Percentiles rank a stretch among this genome's conserved stretches.
phyloP scores from a whole-genome alignment of 2,329 filamentous ascomycete species.

The Alternaria sp. region DNA sequence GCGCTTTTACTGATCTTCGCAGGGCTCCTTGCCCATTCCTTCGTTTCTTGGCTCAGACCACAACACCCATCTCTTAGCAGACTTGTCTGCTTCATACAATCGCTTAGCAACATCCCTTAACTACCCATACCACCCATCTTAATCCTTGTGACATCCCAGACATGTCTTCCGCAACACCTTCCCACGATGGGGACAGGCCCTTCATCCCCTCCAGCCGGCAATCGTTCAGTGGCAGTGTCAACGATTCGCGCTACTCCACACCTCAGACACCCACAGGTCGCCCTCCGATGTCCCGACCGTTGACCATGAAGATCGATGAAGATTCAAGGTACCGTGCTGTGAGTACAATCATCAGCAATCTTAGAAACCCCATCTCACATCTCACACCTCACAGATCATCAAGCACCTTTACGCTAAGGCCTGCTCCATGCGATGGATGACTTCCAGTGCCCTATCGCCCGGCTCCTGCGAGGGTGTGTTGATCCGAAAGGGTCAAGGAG shows the following conservation, averaged over 20 bases:
- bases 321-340: constrained; percentile 36
- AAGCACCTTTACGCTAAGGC: constrained; percentile 40
- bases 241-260: constrained; percentile 12
- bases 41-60: constrained; percentile 10
- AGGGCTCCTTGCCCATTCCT: constrained; percentile 20
- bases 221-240: constrained; percentile 20
- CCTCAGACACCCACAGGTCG: constrained; percentile 21
- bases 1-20: constrained; percentile 9
- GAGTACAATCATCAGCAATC: constrained; percentile 7
- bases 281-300: constrained; percentile 17
- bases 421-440: constrained; percentile 36
- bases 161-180: constrained; percentile 18
- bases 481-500: constrained; percentile 71
- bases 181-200: constrained; percentile 14
- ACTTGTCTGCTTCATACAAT: constrained; percentile 11
- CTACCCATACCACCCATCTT: constrained; percentile 2
- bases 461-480: constrained; percentile 68
- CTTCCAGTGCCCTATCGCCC: constrained; percentile 18
- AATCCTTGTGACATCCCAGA: constrained; percentile 9
- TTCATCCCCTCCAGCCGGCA: constrained; percentile 19
- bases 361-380: background rate
- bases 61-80: constrained; percentile 6
- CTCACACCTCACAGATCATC: constrained; percentile 31
- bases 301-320: constrained; percentile 36
- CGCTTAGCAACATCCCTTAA: constrained; percentile 15